Evolutionary conservation across 208 protist genomes (phyloP), one percentile per base, ranked within the genome.

Genomic region (Blastocrithidia nonstop): DNA sequence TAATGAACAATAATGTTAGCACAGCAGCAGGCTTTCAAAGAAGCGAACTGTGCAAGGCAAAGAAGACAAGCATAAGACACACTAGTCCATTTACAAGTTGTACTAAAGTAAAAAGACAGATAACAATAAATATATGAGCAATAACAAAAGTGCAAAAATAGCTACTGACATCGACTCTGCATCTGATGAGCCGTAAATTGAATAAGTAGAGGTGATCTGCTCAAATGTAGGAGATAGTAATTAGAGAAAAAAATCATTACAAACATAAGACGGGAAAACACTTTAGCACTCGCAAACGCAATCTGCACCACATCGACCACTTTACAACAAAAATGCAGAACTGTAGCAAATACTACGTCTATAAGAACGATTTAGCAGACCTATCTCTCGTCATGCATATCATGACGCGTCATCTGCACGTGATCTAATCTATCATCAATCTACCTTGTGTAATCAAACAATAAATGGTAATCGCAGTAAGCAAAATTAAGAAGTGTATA

Each of bases 401-500:
- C 64, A 75, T 29, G 64, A 74, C 21, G 64, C 60, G 36, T 68
- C 55, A 35, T 60, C 70, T 4, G 73, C 76, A 24, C 69, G 72
- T 16, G 72, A 87, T 26, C 65, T 90, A 1, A 69, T 90, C 50
- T 90, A 84, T 49, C n/a, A n/a, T n/a, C n/a, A n/a, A n/a, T n/a
- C n/a, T n/a, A n/a, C n/a, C n/a, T n/a, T n/a, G n/a, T n/a, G n/a
- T n/a, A n/a, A n/a, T n/a, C n/a, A n/a, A n/a, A n/a, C n/a, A n/a
- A n/a, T n/a, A n/a, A n/a, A n/a, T n/a, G n/a, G n/a, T n/a, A n/a
- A n/a, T n/a, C n/a, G n/a, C n/a, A n/a, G n/a, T n/a, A n/a, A n/a
- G n/a, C n/a, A n/a, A n/a, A n/a, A n/a, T n/a, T n/a, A n/a, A n/a
- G n/a, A n/a, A n/a, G n/a, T n/a, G n/a, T n/a, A n/a, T n/a, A n/a